Evolutionary conservation across 495 filamentous ascomycete species (phyloP).

Genomic region (Aspergillus cavernicola): DNA sequence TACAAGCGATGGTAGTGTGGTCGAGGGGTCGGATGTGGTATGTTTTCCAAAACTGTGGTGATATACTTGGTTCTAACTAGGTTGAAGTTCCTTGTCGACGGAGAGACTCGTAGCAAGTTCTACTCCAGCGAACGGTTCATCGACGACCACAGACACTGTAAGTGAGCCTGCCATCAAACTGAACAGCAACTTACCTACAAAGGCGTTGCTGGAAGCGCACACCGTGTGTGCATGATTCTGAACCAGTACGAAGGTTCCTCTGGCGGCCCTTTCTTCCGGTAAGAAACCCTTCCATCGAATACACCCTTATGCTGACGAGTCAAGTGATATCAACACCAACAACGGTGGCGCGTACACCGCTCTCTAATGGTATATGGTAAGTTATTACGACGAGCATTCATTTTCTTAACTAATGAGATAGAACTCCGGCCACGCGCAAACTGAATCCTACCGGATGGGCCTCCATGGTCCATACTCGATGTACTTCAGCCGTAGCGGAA

Average conservation of each 20-base stretch:
- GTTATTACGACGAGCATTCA: not conserved
- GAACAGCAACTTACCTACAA: conserved; percentile 2
- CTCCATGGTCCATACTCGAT: conserved; percentile 66
- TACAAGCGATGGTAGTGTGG: conserved; percentile 36
- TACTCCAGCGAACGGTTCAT: conserved; percentile 65
- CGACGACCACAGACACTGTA: conserved; percentile 60
- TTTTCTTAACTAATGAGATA: not conserved
- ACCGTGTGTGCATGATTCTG: conserved; percentile 36
- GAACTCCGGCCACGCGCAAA: conserved; percentile 46
- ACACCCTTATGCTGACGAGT: conserved; percentile 14
- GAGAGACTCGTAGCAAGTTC: conserved; percentile 65
- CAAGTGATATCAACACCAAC: conserved; percentile 63
- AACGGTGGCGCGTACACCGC: conserved; percentile 54
- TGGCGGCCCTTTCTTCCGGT: conserved; percentile 50
- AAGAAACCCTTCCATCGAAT: not conserved
- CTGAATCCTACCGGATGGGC: conserved; percentile 57
- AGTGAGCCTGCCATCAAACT: not conserved
- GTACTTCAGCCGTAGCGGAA: conserved; percentile 56
- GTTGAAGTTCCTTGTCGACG: conserved; percentile 47
- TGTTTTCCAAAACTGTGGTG: not conserved
- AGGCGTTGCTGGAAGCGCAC: conserved; percentile 30
- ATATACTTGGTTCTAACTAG: not conserved
- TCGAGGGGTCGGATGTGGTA: conserved; percentile 61
- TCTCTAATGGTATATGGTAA: conserved; percentile 64
- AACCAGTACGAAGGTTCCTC: conserved; percentile 45